Base-by-base conservation (phyloP, 1,139 yeast species). In the Zygotorulaspora mrakii region DNA sequence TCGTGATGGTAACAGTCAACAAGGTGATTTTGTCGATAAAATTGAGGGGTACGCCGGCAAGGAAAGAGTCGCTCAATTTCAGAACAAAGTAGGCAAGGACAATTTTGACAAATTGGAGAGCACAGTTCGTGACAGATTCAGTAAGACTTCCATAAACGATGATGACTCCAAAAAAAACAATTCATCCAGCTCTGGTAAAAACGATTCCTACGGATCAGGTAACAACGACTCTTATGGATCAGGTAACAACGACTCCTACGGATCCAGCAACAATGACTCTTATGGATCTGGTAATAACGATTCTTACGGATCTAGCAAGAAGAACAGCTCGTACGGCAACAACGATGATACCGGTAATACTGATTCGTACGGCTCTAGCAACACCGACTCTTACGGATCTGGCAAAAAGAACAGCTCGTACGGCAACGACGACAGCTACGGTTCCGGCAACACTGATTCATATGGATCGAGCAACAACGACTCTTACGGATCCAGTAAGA, bases 41-140 rank as follows among this genome's bases (percentile, higher is more conserved):
- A 53, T 56, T 21, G 62, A 55, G 45, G 31, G 41, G 2, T 36
- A 33, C 6, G 34, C 47, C 17, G 60, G 64, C 17, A 40, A 52
- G 35, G 63, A 59, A 13, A 53, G 48, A 14, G 42, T 58, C 11
- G 37, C 48, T 27, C 42, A 50, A 31, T 41, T 54, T 41, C 52
- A 50, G 30, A 40, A 40, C 12, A 46, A 48, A 22, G 47, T 57
- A 26, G 63, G 63, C 43, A 46, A 48, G 23, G 59, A 54, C 31
- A 56, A 51, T 29, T 55, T 49, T 35, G 40, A 50, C 34, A 54
- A 54, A 24, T 47, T 53, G 33, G 61, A 56, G 35, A 37, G 44
- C n/a, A 25, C 39, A 1, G 52, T 58, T 5, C 53, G 59, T 36
- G 42, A 48, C n/a, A 43, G 49, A 34, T 56, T 59, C 29, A 42